Conservation (phyloP, 257 asterid species). For the Salvia miltiorrhiza region DNA sequence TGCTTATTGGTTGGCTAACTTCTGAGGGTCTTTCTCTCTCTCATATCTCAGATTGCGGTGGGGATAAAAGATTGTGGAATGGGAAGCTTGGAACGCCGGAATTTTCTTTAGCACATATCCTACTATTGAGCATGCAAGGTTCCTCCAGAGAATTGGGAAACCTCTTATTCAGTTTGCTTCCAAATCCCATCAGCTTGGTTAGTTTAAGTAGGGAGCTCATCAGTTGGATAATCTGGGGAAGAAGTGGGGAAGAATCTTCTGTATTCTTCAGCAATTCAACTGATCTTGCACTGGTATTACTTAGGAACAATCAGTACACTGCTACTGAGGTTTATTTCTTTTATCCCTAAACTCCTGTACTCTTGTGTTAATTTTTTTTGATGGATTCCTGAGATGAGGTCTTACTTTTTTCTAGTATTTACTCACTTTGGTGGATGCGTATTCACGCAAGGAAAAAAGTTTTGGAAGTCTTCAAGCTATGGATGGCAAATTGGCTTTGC, state of each 20-base stretch:
- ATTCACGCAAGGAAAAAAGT: slow-evolving; percentile 70
- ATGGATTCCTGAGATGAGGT: slow-evolving; percentile 32
- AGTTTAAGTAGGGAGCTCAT: slow-evolving; percentile 63
- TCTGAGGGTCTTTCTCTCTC: background rate
- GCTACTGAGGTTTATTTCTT: slow-evolving; percentile 73
- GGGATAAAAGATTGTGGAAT: slow-evolving; percentile 60
- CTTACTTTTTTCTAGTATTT: slow-evolving; percentile 52
- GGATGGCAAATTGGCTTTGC: slow-evolving; percentile 56
- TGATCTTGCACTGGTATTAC: slow-evolving; percentile 71
- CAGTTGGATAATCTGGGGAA: slow-evolving; percentile 94
- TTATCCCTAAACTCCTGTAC: slow-evolving; percentile 16
- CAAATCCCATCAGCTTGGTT: slow-evolving; percentile 57
- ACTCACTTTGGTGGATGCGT: slow-evolving; percentile 73
- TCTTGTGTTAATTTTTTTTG: slow-evolving; percentile 18
- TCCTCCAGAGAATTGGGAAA: slow-evolving; percentile 42
- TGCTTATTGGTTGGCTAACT: slow-evolving; percentile 2
- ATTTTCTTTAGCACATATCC: slow-evolving; percentile 67
- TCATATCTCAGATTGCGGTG: slow-evolving; percentile 57
- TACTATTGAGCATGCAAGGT: slow-evolving; percentile 54
- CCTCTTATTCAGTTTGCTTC: slow-evolving; percentile 40
- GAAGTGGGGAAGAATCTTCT: slow-evolving; percentile 70
- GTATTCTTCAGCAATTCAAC: slow-evolving; percentile 73
- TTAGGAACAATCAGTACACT: slow-evolving; percentile 71
- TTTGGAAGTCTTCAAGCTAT: slow-evolving; percentile 70
- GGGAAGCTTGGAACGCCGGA: slow-evolving; percentile 83